phyloP scores from a whole-genome alignment of 2,329 filamentous ascomycete genomes.

The Elsinoe ampelina region DNA sequence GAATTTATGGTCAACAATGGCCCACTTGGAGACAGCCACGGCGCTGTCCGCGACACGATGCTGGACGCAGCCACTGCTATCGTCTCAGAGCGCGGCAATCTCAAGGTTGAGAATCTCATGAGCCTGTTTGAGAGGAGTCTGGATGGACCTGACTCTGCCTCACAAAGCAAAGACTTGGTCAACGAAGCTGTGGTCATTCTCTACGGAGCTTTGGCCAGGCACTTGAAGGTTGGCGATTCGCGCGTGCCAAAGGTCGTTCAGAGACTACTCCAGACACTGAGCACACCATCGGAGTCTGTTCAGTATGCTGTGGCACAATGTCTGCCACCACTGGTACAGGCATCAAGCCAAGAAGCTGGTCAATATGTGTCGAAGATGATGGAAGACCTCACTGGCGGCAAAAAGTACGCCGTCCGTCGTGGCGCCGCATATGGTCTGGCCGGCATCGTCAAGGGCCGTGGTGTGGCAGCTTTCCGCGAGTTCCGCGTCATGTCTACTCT shows the following conservation, averaged over 20 bases:
- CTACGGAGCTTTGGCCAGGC: conserved; percentile 85
- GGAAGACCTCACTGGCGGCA: conserved; percentile 72
- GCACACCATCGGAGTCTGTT: conserved; percentile 90
- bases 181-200: conserved; percentile 97
- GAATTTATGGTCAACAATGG: conserved; percentile 77
- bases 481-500: conserved; percentile 78
- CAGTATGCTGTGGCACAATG: conserved; percentile 95
- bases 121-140: conserved; percentile 79
- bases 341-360: conserved; percentile 65
- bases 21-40: conserved; percentile 74
- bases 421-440: conserved; percentile 92
- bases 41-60: conserved; percentile 76
- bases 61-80: conserved; percentile 76
- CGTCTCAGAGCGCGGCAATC: conserved; percentile 71
- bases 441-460: conserved; percentile 80
- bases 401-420: conserved; percentile 85
- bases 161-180: conserved; percentile 73
- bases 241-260: conserved; percentile 84
- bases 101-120: conserved; percentile 83
- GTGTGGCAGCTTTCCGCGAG: conserved; percentile 71
- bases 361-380: conserved; percentile 74
- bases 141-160: conserved; percentile 75
- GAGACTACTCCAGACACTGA: conserved; percentile 74
- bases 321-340: conserved; percentile 77
- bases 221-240: conserved; percentile 73